Base-by-base conservation (phyloP, 495 filamentous ascomycete species). In the Penicillium coprophilum region DNA sequence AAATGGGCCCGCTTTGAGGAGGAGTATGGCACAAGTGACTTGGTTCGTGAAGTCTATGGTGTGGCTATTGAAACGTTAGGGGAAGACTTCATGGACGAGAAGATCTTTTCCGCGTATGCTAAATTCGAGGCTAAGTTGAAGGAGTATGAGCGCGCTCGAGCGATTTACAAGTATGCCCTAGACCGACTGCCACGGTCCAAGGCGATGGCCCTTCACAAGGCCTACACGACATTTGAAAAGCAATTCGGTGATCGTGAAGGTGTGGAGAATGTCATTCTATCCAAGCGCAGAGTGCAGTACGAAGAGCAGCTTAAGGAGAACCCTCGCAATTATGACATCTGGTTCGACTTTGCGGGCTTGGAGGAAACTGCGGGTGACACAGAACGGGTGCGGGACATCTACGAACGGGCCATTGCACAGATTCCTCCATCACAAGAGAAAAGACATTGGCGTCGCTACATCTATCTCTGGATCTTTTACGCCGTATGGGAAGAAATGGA, bases 1-100 rank as follows among this genome's bases (percentile, higher is more conserved):
- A 97, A 97, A 71, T 98, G 94, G 94, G 87, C 94, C 59, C 85
- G 91, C 40, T 98, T 97, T 63, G 94, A 98, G 68, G 94, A 97
- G 71, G 95, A 98, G 64, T 88, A 83, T 62, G 94, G 94, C 5
- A 95, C 91, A 0, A 89, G 85, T 64, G 94, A 96, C 65, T 66
- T 92, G 63, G 94, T 98, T 6, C 82, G 94, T 39, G 92, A 97
- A 58, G 94, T 97, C 8, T 97, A 91, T 68, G 91, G 92, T 7
- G 79, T 81, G 56, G 95, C 94, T 12, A 86, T 97, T 32, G 92
- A 97, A 63, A 88, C 89, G 3, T 74, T 98, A 20, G 94, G 94
- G 1, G 93, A 97, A 56, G 90, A 97, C 47, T 96, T 96, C 61
- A 93, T 96, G 79, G 95, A 97, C 57, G 94, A 98, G 77, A 89